phyloP scores from a whole-genome alignment of 1,284 basidiomycete genomes.

The Cutaneotrichosporon cavernicola region DNA sequence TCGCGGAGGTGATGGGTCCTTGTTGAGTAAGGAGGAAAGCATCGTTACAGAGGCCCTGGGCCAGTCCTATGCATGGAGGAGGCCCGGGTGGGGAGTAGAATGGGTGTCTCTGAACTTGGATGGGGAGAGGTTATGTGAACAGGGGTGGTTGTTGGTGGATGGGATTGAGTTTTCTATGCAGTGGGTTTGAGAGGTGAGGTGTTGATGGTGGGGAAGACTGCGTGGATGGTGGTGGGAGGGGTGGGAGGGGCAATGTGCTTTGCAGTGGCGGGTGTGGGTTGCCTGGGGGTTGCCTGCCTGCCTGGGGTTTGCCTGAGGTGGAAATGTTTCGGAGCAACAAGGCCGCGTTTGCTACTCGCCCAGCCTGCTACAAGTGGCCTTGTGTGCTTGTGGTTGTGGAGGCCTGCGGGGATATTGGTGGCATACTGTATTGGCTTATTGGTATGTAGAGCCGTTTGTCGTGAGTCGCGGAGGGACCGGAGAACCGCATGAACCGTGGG shows the following conservation, averaged over 20 bases:
- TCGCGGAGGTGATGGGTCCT: slow-evolving; percentile 2
- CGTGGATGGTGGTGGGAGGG: slow-evolving; percentile 11
- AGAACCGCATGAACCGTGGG: background rate
- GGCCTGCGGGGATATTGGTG: too few species aligned
- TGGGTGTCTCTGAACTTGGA: background rate
- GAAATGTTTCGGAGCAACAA: background rate
- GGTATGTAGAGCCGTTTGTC: background rate
- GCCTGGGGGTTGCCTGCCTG: background rate
- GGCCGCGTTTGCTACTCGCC: too few species aligned
- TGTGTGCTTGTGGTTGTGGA: background rate
- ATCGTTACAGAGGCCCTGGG: background rate
- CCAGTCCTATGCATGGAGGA: slow-evolving; percentile 7
- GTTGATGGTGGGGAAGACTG: slow-evolving; percentile 13
- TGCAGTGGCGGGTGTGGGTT: background rate
- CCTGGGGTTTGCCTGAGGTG: slow-evolving; percentile 1
- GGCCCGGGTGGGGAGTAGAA: background rate
- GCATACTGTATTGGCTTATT: background rate
- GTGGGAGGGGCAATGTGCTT: background rate
- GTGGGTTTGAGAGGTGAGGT: slow-evolving; percentile 5
- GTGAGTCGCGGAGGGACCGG: too few species aligned
- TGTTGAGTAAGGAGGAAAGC: slow-evolving; percentile 17
- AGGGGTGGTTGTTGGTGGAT: slow-evolving; percentile 6
- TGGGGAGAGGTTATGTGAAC: background rate
- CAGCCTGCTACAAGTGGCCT: too few species aligned
- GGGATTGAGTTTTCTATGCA: background rate